A percentile compares a stretch with the other conserved stretches of the same genome.
Conservation (phyloP, 805 yeast genomes). For the Sungouiozyma ichnusensis region DNA sequence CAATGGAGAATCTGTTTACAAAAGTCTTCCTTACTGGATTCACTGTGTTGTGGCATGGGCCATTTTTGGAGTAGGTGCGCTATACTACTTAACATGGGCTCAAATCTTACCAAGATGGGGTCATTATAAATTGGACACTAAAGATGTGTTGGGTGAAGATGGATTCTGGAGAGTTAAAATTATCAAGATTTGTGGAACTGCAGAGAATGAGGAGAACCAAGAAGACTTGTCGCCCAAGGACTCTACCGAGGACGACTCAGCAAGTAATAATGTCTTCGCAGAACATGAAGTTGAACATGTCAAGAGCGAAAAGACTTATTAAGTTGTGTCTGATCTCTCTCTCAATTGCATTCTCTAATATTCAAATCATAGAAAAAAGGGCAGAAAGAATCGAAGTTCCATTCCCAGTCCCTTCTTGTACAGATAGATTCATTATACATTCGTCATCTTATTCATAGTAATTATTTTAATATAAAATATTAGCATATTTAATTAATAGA, state of each 20-base stretch:
- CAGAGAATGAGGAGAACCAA: conserved; percentile 3
- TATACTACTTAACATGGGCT: conserved; percentile 61
- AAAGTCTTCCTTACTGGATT: conserved; percentile 61
- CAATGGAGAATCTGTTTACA: conserved; percentile 55
- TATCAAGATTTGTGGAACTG: conserved; percentile 17
- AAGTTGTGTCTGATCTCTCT: not conserved
- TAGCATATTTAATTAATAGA: not conserved
- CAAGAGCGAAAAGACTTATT: conserved; percentile 2
- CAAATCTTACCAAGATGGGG: conserved; percentile 44
- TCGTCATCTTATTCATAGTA: too few relatives aligned
- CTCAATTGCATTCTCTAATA: not conserved
- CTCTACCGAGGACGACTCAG: conserved; percentile 3
- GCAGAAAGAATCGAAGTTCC: too few relatives aligned
- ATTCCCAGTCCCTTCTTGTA: too few relatives aligned
- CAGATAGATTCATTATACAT: not conserved
- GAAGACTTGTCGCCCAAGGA: not conserved
- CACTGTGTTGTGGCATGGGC: conserved; percentile 82
- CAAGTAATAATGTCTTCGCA: conserved; percentile 1
- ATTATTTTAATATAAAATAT: too few relatives aligned
- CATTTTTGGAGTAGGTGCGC: conserved; percentile 51
- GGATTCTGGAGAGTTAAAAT: conserved; percentile 65
- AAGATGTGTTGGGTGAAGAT: conserved; percentile 51
- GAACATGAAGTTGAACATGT: conserved; percentile 8
- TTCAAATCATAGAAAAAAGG: not conserved
- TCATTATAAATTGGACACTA: conserved; percentile 40